Evolutionary conservation across 179 eudicot genomes (phyloP), one percentile per base, ranked within the genome.

Genomic region (Beta lomatogona): DNA sequence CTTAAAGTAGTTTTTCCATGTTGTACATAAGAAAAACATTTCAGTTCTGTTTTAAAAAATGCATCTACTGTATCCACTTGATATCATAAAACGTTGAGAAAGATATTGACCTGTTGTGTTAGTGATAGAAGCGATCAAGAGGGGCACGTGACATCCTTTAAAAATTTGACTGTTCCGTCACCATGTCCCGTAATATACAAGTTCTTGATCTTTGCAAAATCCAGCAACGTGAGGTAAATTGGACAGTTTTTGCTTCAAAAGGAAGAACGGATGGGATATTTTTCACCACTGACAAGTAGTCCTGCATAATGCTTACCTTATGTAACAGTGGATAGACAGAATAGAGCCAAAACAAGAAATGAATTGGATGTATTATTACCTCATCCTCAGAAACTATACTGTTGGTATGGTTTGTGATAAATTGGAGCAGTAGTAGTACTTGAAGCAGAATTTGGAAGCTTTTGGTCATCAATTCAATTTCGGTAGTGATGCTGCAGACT

Each of bases 131-230:
- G 85, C 19, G 50, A 89, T 83, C 77, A 94, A 78, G 83, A 90
- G 28, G 97, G 94, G 80, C 89, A 86, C 52, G 97, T 88, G 73
- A 88, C 91, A 85, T 97, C 95, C 99, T 98, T n/a, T n/a, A n/a
- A 97, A 77, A 97, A 91, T 77, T 89, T 90, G 48, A 97, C 90
- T 63, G 91, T 89, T 77, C 99, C 99, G 77, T 93, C 92, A 79
- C 78, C 79, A 72, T 97, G 97, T 78, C 98, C 99, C 64, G 98
- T 94, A 78, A 94, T 85, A 86, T 91, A 92, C 81, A 97, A 80
- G 87, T 92, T 93, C 82, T 76, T 90, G 61, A 89, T 82, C 84
- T 86, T 93, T 6, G 97, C 85, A 84, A 92, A n/a, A 91, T 64
- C 94, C 86, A 77, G 90, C 88, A 76, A 87, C 88, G 50, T 80